Conservation (phyloP, 805 yeast species). For the Torulaspora indica region DNA sequence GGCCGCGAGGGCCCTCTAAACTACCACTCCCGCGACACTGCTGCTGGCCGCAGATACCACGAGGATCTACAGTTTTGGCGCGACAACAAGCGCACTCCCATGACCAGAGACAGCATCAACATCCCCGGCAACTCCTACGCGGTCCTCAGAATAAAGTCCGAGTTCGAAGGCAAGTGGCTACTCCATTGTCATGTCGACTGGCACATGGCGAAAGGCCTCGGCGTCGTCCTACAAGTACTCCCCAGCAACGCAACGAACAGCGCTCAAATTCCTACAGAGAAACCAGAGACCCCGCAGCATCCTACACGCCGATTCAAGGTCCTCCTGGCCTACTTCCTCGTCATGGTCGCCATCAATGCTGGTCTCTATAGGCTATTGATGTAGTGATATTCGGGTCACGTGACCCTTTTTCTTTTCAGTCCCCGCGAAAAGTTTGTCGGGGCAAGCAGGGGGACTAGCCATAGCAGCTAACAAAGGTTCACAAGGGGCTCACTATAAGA, state of each 20-base stretch:
- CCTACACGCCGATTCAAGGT: conserved; percentile 14
- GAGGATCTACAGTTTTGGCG: conserved; percentile 24
- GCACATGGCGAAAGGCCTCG: conserved; percentile 64
- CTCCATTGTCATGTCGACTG: conserved; percentile 76
- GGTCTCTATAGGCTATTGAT: conserved; percentile 14
- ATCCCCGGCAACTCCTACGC: conserved; percentile 57
- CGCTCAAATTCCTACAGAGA: neutral
- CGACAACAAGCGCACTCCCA: conserved; percentile 42
- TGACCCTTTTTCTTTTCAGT: neutral
- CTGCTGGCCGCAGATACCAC: conserved; percentile 39
- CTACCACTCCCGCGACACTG: conserved; percentile 38
- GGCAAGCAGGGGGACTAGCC: conserved; percentile 11
- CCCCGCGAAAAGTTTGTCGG: conserved; percentile 12
- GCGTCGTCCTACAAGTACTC: conserved; percentile 37
- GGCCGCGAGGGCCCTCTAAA: conserved; percentile 40
- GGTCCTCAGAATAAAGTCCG: conserved; percentile 54
- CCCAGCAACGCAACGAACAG: neutral
- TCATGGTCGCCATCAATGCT: conserved; percentile 20
- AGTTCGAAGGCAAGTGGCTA: conserved; percentile 75
- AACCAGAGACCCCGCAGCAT: conserved; percentile 1
- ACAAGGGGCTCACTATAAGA: conserved; percentile 9
- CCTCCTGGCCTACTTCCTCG: conserved; percentile 17
- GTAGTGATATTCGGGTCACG: neutral
- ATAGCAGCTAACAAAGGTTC: conserved; percentile 6
- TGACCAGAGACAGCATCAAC: conserved; percentile 57